These are phyloP conservation scores for Candida yuanshanica DNA, from an alignment of 805 yeast species.

Conservation along the genomic window DNA sequence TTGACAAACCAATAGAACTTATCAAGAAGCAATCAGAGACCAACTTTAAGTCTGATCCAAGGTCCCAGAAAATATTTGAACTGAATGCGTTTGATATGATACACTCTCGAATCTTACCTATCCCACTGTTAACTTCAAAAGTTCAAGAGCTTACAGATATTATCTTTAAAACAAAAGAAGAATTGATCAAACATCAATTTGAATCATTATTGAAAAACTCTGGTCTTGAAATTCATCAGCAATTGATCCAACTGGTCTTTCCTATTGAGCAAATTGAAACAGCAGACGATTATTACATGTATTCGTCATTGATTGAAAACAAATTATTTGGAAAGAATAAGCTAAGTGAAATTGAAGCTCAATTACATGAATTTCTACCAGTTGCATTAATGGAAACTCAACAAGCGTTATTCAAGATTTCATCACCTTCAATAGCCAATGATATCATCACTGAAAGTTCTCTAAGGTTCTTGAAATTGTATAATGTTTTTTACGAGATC, in stretches of 20 bases:
- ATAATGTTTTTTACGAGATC: constrained; percentile 31
- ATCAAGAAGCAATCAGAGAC: constrained; percentile 23
- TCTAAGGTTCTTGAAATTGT: constrained; percentile 38
- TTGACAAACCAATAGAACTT: constrained; percentile 34
- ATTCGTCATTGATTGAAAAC: constrained; percentile 60
- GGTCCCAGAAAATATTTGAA: constrained; percentile 35
- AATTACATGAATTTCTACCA: constrained; percentile 49
- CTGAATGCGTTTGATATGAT: constrained; percentile 59
- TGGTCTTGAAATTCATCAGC: constrained; percentile 52
- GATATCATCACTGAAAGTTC: constrained; percentile 48
- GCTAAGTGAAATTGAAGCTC: constrained; percentile 37
- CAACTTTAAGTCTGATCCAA: constrained; percentile 23
- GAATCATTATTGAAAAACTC: constrained; percentile 44
- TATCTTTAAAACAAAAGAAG: constrained; percentile 31
- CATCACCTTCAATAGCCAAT: constrained; percentile 58
- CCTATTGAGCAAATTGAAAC: constrained; percentile 44
- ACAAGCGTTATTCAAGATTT: constrained; percentile 49
- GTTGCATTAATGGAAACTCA: constrained; percentile 56
- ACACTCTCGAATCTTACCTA: constrained; percentile 43
- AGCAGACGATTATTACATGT: constrained; percentile 57
- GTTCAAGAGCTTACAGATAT: constrained; percentile 27
- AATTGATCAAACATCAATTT: constrained; percentile 41
- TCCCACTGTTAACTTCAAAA: constrained; percentile 33
- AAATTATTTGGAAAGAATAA: constrained; percentile 43
- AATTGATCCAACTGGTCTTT: constrained; percentile 66